These are phyloP conservation scores for Diversispora epigaea DNA, from an alignment of 192 early-diverging fungal species.

Conservation along the genomic window DNA sequence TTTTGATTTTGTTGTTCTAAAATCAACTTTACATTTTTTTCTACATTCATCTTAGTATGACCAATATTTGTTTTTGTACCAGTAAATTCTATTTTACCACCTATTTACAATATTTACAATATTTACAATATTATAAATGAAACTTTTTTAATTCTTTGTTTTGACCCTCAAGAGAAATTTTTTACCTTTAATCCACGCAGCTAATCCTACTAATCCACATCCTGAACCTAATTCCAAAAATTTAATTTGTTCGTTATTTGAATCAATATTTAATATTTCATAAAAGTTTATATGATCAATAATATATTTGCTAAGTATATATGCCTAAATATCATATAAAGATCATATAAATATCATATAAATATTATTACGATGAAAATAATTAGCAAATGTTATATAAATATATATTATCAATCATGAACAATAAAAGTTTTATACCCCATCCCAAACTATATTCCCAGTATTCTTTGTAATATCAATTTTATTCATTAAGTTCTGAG, in stretches of 20 bases:
- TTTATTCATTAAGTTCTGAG: background rate
- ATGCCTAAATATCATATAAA: background rate
- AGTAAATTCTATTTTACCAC: background rate
- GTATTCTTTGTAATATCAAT: slow-evolving; percentile 6
- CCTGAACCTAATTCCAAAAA: slow-evolving; percentile 17
- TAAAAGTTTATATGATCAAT: background rate
- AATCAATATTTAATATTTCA: background rate
- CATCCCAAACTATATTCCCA: slow-evolving; percentile 20
- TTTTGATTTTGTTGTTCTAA: slow-evolving; percentile 4
- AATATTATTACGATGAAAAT: no score
- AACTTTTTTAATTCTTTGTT: background rate
- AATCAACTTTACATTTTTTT: background rate
- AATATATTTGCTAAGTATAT: slow-evolving; percentile 10
- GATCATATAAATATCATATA: background rate
- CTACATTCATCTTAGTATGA: slow-evolving; percentile 3
- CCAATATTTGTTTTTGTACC: background rate
- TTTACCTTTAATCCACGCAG: background rate
- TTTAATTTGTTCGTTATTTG: background rate
- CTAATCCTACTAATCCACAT: background rate
- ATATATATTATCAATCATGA: background rate
- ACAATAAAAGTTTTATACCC: background rate
- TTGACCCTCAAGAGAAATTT: background rate
- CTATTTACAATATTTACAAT: background rate
- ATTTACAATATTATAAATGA: background rate
- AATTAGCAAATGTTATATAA: background rate